These are phyloP conservation scores for Fereydounia khargensis DNA, from an alignment of 1,284 basidiomycete genomes.

Conservation along the genomic window DNA sequence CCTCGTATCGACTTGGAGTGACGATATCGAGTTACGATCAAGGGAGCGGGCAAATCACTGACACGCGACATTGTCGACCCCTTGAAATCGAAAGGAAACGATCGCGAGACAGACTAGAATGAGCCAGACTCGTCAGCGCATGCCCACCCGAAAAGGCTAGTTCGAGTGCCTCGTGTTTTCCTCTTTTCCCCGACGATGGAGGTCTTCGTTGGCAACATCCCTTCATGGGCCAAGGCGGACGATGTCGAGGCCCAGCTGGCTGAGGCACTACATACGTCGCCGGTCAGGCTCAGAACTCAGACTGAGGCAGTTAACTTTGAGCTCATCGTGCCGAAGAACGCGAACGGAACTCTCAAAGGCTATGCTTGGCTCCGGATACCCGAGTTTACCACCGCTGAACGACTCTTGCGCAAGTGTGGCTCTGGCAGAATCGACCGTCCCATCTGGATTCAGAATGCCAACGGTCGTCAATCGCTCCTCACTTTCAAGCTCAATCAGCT, in stretches of 20 bases:
- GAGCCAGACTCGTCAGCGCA: too few species aligned
- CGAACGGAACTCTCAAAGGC: conserved; percentile 3
- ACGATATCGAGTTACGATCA: too few species aligned
- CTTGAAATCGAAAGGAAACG: too few species aligned
- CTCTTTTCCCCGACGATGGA: too few species aligned
- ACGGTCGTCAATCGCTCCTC: too few species aligned
- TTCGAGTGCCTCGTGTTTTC: too few species aligned
- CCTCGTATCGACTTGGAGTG: too few species aligned
- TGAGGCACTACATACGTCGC: conserved; percentile 9
- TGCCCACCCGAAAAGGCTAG: too few species aligned
- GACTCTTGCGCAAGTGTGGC: conserved; percentile 8
- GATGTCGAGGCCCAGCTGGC: conserved; percentile 17
- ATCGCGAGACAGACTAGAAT: too few species aligned
- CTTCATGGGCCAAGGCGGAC: conserved; percentile 16
- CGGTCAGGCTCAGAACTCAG: conserved; percentile 4
- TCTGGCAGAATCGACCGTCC: conserved; percentile 1
- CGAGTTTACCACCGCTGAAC: conserved; percentile 12
- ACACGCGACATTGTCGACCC: too few species aligned
- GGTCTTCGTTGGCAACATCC: conserved; percentile 8
- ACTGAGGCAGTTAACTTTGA: conserved; percentile 12
- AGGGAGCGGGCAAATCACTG: too few species aligned
- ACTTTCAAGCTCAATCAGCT: conserved; percentile 17
- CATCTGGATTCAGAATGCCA: too few species aligned
- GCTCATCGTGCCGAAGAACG: conserved; percentile 3
- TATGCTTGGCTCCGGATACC: conserved; percentile 13